Evolutionary conservation across 2,329 filamentous ascomycete genomes (phyloP).

Genomic region (Epichloe gansuensis): DNA sequence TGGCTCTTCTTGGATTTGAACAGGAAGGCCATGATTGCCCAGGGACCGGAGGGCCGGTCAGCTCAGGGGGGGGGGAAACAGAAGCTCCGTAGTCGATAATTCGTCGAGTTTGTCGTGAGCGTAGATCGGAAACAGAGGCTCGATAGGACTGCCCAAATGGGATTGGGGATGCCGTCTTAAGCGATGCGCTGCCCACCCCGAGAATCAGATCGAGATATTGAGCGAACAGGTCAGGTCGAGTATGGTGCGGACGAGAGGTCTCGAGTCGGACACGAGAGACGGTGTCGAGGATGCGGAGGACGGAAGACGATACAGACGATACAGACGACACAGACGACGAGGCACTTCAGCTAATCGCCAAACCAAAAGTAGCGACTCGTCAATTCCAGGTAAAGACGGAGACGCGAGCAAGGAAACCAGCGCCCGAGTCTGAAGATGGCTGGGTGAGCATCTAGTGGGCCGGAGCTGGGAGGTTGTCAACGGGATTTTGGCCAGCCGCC

Average conservation of each 20-base stretch:
- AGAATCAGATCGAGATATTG: not conserved
- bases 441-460: conserved; percentile 29
- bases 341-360: not conserved
- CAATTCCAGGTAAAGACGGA: conserved; percentile 11
- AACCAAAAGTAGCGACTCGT: conserved; percentile 6
- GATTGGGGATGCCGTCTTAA: not conserved
- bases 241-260: not conserved
- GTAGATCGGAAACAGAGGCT: not conserved
- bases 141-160: not conserved
- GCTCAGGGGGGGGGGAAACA: not conserved
- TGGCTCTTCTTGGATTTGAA: conserved; percentile 74
- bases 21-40: conserved; percentile 59
- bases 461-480: conserved; percentile 17
- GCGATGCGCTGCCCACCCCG: not conserved
- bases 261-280: not conserved
- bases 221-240: not conserved
- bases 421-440: conserved; percentile 29
- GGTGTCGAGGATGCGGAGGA: conserved; percentile 4
- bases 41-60: conserved; percentile 25
- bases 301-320: conserved; percentile 1
- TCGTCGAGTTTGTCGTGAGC: not conserved
- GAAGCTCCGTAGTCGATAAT: not conserved
- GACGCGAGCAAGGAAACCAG: conserved; percentile 20
- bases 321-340: not conserved
- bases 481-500: conserved; percentile 22